Percentiles rank a stretch among this genome's conserved stretches.
phyloP scores from a whole-genome alignment of 345 rosid species.

The Cardamine occulta region DNA sequence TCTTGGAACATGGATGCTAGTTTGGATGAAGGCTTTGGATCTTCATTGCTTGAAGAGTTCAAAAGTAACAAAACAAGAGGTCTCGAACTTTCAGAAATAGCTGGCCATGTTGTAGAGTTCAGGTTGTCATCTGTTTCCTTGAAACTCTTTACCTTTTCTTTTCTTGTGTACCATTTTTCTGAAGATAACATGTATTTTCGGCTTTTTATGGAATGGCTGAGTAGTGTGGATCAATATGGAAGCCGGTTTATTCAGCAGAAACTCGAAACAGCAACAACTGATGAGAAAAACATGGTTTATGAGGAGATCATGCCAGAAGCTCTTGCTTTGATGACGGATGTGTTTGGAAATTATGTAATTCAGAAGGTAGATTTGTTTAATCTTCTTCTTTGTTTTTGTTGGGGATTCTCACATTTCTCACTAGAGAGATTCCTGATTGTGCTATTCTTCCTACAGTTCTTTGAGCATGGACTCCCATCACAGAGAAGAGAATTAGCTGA shows the following conservation, averaged over 20 bases:
- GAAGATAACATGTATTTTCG: not conserved
- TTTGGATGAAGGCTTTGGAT: constrained; percentile 58
- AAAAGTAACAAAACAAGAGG: constrained; percentile 71
- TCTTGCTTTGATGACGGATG: constrained; percentile 89
- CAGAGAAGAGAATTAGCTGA: constrained; percentile 88
- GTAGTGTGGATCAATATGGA: constrained; percentile 88
- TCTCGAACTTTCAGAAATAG: constrained; percentile 70
- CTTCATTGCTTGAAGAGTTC: constrained; percentile 76
- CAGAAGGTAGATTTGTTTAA: constrained; percentile 65
- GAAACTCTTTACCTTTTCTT: not conserved
- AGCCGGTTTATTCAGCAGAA: constrained; percentile 97
- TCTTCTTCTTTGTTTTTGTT: not conserved
- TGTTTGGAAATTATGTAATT: constrained; percentile 93
- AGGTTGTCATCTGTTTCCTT: constrained; percentile 45
- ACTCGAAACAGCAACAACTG: constrained; percentile 85
- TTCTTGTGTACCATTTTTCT: not conserved
- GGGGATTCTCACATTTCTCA: not conserved
- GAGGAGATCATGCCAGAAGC: constrained; percentile 86
- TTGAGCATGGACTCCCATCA: constrained; percentile 87
- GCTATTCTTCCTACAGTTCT: constrained; percentile 59
- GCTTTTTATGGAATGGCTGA: not conserved
- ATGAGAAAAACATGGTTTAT: constrained; percentile 88
- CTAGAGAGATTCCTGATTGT: not conserved
- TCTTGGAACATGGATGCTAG: constrained; percentile 63
- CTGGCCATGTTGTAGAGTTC: constrained; percentile 76